phyloP scores from a whole-genome alignment of 257 asterid species.

The Solanum medicagineum region DNA sequence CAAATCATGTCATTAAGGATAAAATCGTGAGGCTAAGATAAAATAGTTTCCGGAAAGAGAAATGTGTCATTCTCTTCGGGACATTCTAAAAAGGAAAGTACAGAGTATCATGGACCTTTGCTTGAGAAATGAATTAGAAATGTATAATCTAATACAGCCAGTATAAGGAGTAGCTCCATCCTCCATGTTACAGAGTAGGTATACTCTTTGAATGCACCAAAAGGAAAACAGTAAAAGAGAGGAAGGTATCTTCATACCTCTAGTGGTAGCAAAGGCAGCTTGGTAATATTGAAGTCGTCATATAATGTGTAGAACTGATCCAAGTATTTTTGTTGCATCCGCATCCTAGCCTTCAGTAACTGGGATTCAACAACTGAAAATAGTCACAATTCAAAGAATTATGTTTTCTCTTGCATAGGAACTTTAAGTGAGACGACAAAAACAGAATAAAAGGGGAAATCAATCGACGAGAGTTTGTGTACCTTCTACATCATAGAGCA shows the following conservation, averaged over 20 bases:
- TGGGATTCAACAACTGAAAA: constrained; percentile 62
- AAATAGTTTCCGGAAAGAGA: background rate
- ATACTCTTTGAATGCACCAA: background rate
- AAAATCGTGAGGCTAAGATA: too few relatives aligned
- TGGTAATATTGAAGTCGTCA: constrained; percentile 87
- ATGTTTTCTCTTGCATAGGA: background rate
- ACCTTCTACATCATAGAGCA: constrained; percentile 91
- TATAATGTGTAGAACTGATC: constrained; percentile 86
- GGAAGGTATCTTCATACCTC: constrained; percentile 40
- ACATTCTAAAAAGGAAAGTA: background rate
- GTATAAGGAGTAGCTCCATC: background rate
- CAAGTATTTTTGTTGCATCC: constrained; percentile 86
- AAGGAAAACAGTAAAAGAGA: background rate
- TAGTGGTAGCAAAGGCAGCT: constrained; percentile 87
- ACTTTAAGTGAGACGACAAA: background rate
- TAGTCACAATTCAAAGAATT: background rate
- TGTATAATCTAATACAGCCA: background rate
- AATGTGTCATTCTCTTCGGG: background rate
- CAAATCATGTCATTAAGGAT: background rate
- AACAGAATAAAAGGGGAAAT: background rate
- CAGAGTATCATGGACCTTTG: background rate
- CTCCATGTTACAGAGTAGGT: background rate
- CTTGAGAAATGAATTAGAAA: background rate
- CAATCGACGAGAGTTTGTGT: background rate
- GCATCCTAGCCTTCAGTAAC: constrained; percentile 85